Evolutionary conservation across 2,329 filamentous ascomycete genomes (phyloP).

Genomic region (Pezicula carpinea): DNA sequence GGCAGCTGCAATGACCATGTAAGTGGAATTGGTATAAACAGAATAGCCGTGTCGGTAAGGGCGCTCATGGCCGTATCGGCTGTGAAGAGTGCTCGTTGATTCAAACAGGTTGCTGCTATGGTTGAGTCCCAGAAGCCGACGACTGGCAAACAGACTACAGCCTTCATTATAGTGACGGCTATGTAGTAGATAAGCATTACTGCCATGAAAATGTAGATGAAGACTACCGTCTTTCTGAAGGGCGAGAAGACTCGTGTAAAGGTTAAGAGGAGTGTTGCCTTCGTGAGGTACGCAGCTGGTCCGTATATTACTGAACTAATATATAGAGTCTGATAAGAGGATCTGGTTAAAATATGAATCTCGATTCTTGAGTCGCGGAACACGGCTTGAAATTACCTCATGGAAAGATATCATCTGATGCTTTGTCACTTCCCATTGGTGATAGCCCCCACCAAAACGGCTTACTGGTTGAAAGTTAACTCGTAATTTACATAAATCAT

Average conservation of each 20-base stretch:
- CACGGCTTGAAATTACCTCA: neutral
- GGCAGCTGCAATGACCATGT: conserved; percentile 30
- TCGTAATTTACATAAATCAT: neutral
- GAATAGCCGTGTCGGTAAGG: conserved; percentile 28
- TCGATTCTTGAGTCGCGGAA: neutral
- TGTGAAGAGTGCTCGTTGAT: conserved; percentile 30
- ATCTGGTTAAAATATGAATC: too few relatives aligned
- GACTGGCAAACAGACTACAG: conserved; percentile 22
- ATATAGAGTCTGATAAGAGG: conserved; percentile 14
- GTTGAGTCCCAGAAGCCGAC: conserved; percentile 20
- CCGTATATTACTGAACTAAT: conserved; percentile 26
- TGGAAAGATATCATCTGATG: conserved; percentile 2
- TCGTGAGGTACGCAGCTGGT: conserved; percentile 27
- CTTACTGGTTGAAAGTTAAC: conserved; percentile 3
- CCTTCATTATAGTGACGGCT: conserved; percentile 26
- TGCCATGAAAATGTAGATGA: conserved; percentile 27
- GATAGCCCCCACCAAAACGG: conserved; percentile 8
- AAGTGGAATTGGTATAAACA: conserved; percentile 28
- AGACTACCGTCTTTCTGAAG: conserved; percentile 16
- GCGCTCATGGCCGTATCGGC: conserved; percentile 30
- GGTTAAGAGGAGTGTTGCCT: conserved; percentile 30
- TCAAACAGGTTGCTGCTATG: conserved; percentile 23
- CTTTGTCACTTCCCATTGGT: conserved; percentile 12
- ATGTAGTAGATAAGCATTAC: conserved; percentile 23
- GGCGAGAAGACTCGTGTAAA: conserved; percentile 29